Conservation (phyloP, 78 protist genomes). For the Thecamonas trahens region DNA sequence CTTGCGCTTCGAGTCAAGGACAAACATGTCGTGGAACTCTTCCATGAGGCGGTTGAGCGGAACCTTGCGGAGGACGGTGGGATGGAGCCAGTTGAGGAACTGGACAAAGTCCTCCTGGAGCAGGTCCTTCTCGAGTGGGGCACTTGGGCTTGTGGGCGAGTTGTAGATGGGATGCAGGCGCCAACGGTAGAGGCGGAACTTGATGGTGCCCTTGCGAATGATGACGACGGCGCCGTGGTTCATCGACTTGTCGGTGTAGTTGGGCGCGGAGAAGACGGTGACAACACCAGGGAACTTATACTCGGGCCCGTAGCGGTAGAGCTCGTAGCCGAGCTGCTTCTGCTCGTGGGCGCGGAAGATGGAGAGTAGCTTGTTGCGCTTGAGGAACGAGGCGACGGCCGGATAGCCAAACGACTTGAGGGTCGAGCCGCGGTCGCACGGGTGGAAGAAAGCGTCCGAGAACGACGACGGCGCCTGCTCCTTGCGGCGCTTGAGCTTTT, state of each 20-base stretch:
- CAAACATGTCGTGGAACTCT: too few species aligned
- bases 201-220: slow-evolving; percentile 21
- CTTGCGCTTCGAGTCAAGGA: too few species aligned
- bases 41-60: too few species aligned
- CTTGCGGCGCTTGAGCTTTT: too few species aligned
- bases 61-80: too few species aligned
- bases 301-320: not conserved
- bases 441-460: too few species aligned
- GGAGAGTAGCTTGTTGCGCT: not conserved
- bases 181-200: slow-evolving; percentile 40
- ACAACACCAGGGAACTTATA: not conserved
- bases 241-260: not conserved
- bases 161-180: slow-evolving; percentile 56
- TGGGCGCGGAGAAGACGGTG: slow-evolving; percentile 2
- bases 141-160: too few species aligned
- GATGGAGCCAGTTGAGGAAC: too few species aligned
- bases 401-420: too few species aligned
- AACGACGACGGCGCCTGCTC: not conserved
- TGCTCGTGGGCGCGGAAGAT: not conserved
- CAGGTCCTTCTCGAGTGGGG: too few species aligned
- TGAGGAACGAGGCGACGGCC: not conserved
- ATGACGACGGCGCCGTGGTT: not conserved
- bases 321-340: slow-evolving; percentile 35
- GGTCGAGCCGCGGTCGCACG: not conserved
- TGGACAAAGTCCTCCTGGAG: too few species aligned